A percentile compares a stretch with the other conserved stretches of the same genome.
phyloP scores from a whole-genome alignment of 257 asterid species.

The Perilla frutescens region DNA sequence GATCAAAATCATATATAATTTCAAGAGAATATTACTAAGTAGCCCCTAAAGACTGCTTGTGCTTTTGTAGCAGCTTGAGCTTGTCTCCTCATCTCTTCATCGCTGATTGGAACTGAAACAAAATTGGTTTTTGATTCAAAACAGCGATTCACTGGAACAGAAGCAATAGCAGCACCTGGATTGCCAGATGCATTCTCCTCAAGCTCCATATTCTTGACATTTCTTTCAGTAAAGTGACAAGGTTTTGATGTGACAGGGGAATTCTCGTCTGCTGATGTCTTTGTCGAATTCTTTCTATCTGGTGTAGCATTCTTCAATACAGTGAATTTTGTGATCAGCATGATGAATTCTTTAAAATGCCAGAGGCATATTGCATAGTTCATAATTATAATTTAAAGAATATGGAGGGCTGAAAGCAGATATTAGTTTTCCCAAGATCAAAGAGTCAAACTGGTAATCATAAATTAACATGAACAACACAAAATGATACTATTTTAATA shows the following conservation, averaged over 20 bases:
- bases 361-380: neutral
- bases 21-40: constrained; percentile 45
- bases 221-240: constrained; percentile 39
- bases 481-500: neutral
- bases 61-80: constrained; percentile 60
- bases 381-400: neutral
- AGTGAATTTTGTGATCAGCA: constrained; percentile 34
- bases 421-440: neutral
- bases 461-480: constrained; percentile 8
- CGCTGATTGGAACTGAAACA: constrained; percentile 35
- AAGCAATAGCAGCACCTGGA: constrained; percentile 37
- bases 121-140: constrained; percentile 33
- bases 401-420: neutral
- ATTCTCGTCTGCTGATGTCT: constrained; percentile 39
- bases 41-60: constrained; percentile 70
- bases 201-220: constrained; percentile 36
- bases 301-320: constrained; percentile 47
- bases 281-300: constrained; percentile 44
- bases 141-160: constrained; percentile 35
- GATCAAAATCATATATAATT: neutral
- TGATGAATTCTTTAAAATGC: neutral
- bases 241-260: constrained; percentile 43
- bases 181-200: constrained; percentile 43
- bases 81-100: constrained; percentile 46
- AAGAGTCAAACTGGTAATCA: neutral